Conservation (phyloP, 345 rosid genomes). For the Carallia pectinifolia region DNA sequence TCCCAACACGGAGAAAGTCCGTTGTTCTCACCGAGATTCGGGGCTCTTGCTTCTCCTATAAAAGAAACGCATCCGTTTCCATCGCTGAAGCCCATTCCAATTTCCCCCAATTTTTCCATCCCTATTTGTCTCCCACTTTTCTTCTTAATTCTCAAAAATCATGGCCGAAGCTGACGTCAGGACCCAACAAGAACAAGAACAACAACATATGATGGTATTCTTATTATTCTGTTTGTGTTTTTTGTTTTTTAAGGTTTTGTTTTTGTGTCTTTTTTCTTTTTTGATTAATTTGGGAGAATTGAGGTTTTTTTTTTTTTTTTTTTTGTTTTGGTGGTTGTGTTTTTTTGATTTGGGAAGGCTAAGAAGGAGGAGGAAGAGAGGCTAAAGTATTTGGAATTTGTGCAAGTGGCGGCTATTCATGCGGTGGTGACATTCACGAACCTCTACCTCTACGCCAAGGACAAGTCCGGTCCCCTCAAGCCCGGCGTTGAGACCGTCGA, state of each 20-base stretch:
- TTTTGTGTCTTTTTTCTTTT: not conserved
- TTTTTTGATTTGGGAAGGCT: not conserved
- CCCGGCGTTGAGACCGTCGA: slow-evolving; percentile 81
- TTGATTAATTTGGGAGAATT: not conserved
- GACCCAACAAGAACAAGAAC: slow-evolving; percentile 16
- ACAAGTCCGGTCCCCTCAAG: slow-evolving; percentile 82
- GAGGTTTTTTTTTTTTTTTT: not conserved
- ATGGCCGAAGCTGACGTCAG: slow-evolving; percentile 32
- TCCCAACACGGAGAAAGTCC: not conserved
- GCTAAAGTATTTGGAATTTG: slow-evolving; percentile 74
- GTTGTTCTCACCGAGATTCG: not conserved
- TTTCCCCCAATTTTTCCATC: not conserved
- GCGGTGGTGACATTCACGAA: slow-evolving; percentile 50
- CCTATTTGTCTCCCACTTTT: not conserved
- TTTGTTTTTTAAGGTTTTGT: not conserved
- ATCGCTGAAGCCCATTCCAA: not conserved
- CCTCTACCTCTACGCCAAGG: slow-evolving; percentile 72
- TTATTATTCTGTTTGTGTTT: not conserved
- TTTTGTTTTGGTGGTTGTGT: not conserved
- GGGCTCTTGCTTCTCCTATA: not conserved
- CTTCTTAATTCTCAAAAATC: not conserved
- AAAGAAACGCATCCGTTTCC: not conserved
- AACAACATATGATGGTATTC: slow-evolving; percentile 13
- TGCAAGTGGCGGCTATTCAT: slow-evolving; percentile 69
- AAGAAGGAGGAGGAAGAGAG: slow-evolving; percentile 38